Percentiles rank a stretch among this genome's conserved stretches.
phyloP scores from a whole-genome alignment of 2,329 filamentous ascomycete genomes.

The Diaporthe sp. region DNA sequence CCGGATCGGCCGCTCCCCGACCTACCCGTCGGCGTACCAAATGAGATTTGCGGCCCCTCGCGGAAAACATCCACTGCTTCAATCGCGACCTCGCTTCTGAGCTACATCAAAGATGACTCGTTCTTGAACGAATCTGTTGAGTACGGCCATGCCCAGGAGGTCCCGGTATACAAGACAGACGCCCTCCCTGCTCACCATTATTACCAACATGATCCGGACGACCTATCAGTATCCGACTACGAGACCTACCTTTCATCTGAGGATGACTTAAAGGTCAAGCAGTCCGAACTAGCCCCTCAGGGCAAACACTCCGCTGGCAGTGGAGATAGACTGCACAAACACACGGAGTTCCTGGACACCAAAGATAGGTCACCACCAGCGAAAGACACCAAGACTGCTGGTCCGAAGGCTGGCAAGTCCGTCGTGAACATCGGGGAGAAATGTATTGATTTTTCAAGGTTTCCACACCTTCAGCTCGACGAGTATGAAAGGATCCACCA shows the following conservation, averaged over 20 bases:
- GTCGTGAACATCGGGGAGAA: not conserved
- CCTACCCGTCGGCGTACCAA: conserved; percentile 1
- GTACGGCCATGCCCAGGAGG: conserved; percentile 31
- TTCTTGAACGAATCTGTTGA: conserved; percentile 32
- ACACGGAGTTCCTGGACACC: not conserved
- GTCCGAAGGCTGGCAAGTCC: not conserved
- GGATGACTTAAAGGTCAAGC: not conserved
- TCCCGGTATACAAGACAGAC: conserved; percentile 13
- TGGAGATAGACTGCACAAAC: not conserved
- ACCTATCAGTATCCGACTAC: conserved; percentile 28
- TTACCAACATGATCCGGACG: not conserved
- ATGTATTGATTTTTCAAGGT: conserved; percentile 28
- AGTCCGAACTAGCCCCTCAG: not conserved
- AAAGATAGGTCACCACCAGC: not conserved
- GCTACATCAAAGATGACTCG: conserved; percentile 30
- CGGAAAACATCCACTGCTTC: conserved; percentile 35
- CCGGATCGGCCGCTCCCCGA: conserved; percentile 42
- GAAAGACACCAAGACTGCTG: not conserved
- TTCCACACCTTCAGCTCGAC: conserved; percentile 29
- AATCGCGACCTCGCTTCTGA: conserved; percentile 32
- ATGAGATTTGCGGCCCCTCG: conserved; percentile 27
- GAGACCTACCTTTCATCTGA: not conserved
- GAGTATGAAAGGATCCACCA: conserved; percentile 31
- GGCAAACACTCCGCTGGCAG: not conserved
- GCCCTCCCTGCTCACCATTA: not conserved